These are phyloP conservation scores for Agrocybe pediades DNA, from an alignment of 768 basidiomycete genomes.

Conservation along the genomic window DNA sequence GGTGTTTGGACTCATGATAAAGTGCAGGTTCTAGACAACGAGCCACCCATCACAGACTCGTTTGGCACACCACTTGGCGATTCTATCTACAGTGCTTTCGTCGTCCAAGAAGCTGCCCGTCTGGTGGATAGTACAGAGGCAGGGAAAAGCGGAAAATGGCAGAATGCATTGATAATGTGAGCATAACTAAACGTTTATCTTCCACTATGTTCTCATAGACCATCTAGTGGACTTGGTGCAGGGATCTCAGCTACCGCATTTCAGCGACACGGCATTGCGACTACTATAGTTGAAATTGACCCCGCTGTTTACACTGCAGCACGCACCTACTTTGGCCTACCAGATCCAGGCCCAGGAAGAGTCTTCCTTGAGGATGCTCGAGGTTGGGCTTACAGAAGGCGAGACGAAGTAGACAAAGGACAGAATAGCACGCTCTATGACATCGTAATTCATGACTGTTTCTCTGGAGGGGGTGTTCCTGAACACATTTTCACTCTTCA, in stretches of 20 bases:
- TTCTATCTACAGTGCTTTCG: conserved; percentile 83
- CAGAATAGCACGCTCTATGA: conserved; percentile 51
- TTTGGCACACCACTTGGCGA: conserved; percentile 62
- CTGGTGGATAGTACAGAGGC: conserved; percentile 57
- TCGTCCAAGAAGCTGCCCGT: conserved; percentile 83
- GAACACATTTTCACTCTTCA: conserved; percentile 81
- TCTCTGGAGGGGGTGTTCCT: conserved; percentile 92
- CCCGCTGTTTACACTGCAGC: conserved; percentile 88
- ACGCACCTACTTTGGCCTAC: conserved; percentile 76
- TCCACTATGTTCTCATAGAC: conserved; percentile 14
- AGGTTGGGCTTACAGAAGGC: conserved; percentile 57
- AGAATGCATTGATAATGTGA: conserved; percentile 75
- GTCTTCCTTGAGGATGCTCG: conserved; percentile 83
- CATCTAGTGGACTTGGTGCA: conserved; percentile 78
- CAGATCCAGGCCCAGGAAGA: conserved; percentile 55
- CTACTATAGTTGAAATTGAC: conserved; percentile 92
- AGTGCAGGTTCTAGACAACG: conserved; percentile 42
- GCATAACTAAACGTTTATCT: conserved; percentile 22
- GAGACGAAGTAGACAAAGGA: conserved; percentile 25
- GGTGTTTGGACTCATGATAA: conserved; percentile 78
- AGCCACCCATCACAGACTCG: conserved; percentile 47
- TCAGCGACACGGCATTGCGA: conserved; percentile 63
- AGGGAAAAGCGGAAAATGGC: conserved; percentile 33
- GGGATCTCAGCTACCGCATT: conserved; percentile 84
- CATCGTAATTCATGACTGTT: conserved; percentile 87